Conservation (phyloP, 2,329 filamentous ascomycete genomes). For the Xylariaceae sp. region DNA sequence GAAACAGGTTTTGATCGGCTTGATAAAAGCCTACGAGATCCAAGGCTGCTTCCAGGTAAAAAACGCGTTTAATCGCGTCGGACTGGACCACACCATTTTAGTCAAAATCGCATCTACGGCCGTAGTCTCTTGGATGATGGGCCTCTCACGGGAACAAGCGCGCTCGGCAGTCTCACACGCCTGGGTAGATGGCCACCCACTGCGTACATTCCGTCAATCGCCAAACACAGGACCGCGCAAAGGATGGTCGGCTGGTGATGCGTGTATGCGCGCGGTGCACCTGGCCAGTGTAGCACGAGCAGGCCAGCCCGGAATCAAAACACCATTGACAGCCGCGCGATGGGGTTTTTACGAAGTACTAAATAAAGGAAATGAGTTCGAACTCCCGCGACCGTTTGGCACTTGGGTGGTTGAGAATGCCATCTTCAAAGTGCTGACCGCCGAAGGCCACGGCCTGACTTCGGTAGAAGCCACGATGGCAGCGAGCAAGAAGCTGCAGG, state of each 20-base stretch:
- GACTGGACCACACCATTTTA: constrained; percentile 50
- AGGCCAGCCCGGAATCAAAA: constrained; percentile 33
- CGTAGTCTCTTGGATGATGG: constrained; percentile 47
- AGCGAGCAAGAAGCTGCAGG: constrained; percentile 20
- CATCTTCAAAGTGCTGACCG: constrained; percentile 31
- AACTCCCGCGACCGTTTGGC: constrained; percentile 31
- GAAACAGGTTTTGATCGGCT: constrained; percentile 17
- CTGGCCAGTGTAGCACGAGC: constrained; percentile 40
- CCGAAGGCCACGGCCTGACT: constrained; percentile 30
- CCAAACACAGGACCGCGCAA: constrained; percentile 48
- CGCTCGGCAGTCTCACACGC: constrained; percentile 47
- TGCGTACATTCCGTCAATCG: constrained; percentile 43
- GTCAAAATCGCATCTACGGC: constrained; percentile 51
- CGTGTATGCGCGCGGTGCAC: constrained; percentile 49
- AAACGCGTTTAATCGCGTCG: constrained; percentile 45
- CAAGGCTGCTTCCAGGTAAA: constrained; percentile 45
- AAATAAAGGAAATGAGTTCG: constrained; percentile 26
- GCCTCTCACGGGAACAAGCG: constrained; percentile 43
- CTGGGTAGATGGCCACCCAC: constrained; percentile 48
- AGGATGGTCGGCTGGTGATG: constrained; percentile 51
- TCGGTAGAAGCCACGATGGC: constrained; percentile 27
- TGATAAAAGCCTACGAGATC: constrained; percentile 51
- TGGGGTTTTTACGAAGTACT: constrained; percentile 47
- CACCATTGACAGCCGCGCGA: constrained; percentile 40
- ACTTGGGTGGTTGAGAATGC: constrained; percentile 38